These are phyloP conservation scores for Epichloe bromicola DNA, from an alignment of 2,329 filamentous ascomycete species.

Conservation along the genomic window DNA sequence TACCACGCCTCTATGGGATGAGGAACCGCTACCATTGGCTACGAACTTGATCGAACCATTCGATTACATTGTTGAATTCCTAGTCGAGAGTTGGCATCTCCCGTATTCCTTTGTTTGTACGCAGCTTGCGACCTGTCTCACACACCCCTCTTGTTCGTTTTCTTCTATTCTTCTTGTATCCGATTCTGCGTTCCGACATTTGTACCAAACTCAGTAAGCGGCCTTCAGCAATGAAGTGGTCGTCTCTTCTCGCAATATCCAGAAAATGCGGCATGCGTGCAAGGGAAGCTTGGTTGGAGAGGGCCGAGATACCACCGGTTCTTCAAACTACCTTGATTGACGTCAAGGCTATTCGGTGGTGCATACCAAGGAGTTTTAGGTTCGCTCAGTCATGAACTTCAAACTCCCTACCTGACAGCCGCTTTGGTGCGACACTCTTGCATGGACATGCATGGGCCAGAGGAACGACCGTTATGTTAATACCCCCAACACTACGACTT, in stretches of 20 bases:
- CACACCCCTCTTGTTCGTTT: not conserved
- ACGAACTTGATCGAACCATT: not conserved
- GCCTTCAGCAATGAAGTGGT: no score
- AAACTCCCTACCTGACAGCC: not conserved
- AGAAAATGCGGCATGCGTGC: not conserved
- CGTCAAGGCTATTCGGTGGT: not conserved
- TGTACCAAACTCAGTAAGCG: no score
- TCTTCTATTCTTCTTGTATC: not conserved
- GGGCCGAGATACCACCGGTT: not conserved
- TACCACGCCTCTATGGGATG: not conserved
- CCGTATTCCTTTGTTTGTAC: not conserved
- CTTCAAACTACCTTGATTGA: not conserved
- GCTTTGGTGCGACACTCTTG: not conserved
- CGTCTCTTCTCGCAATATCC: no score
- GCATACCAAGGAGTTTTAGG: not conserved
- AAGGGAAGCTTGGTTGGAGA: not conserved
- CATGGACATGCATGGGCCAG: not conserved
- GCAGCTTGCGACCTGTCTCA: slow-evolving; percentile 1
- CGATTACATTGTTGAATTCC: not conserved
- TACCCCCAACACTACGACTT: not conserved
- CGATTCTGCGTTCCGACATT: not conserved
- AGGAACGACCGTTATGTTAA: not conserved
- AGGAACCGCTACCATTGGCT: not conserved
- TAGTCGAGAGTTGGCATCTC: not conserved
- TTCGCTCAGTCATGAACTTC: not conserved